Base-by-base conservation (phyloP, 2,329 filamentous ascomycete genomes). In the Cytospora schulzeri region DNA sequence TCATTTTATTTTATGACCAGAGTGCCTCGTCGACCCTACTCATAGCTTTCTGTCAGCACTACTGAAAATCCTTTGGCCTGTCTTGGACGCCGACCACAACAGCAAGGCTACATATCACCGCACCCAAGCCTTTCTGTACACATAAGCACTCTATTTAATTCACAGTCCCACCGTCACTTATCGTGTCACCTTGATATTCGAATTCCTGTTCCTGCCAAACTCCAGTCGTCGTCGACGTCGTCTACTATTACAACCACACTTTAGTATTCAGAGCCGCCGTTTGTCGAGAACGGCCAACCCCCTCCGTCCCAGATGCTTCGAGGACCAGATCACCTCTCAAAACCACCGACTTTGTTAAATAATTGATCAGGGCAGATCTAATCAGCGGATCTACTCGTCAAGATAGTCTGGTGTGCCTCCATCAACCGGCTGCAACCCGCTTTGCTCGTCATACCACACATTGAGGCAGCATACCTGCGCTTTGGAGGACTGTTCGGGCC, bases 41-140 rank as follows among this genome's bases (percentile, higher is more conserved):
- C 52, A 53, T 26, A 19, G 55, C 26, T 52, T 41, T 22, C 53
- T 33, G 64, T 66, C 64, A 63, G 64, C 64, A 63, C 64, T 66
- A 63, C 53, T 51, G 29, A 50, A 35, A 57, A 41, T 41, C 48
- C 28, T 50, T 54, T 63, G 64, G 64, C 48, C 38, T 33, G 51
- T 54, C 33, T 63, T 63, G 33, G 45, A 57, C 57, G 53, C 22
- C 60, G 22, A 35, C 28, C 52, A 53, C 31, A 17, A 41, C 38
- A 35, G 56, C 53, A 35, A 57, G 29, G 57, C 59, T 63, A 55
- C 26, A 15, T 24, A 26, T n/a, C 59, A 41, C 38, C 4, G 15
- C 52, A 48, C 24, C 38, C 28, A 31, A 50, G 60, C 41, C 48
- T 11, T 50, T 22, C 38, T 62, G 38, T 29, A 57, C 59, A 14